Percentiles rank a stretch among this genome's conserved stretches.
Evolutionary conservation across 495 filamentous ascomycete genomes (phyloP).

Genomic region (Bacidia rubella): DNA sequence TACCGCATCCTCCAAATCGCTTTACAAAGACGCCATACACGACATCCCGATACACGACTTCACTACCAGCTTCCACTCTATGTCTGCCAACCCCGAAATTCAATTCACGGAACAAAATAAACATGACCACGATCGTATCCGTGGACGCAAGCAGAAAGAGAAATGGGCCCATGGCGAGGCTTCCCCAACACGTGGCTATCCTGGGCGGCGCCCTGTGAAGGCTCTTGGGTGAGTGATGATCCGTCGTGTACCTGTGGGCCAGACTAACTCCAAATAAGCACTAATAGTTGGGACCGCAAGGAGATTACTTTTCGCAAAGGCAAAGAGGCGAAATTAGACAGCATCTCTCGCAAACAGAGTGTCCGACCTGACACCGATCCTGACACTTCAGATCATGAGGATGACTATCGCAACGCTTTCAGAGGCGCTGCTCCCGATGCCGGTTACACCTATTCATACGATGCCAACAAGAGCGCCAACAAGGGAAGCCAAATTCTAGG

Average conservation of each 20-base stretch:
- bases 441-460: slow-evolving; percentile 34
- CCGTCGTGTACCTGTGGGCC: not conserved
- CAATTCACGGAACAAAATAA: slow-evolving; percentile 22
- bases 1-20: too few relatives aligned
- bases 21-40: too few relatives aligned
- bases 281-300: slow-evolving; percentile 10
- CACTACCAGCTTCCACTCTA: not conserved
- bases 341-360: slow-evolving; percentile 25
- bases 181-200: slow-evolving; percentile 7
- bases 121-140: slow-evolving; percentile 37
- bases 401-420: slow-evolving; percentile 30
- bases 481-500: slow-evolving; percentile 42
- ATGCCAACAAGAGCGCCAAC: slow-evolving; percentile 29
- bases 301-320: slow-evolving; percentile 23
- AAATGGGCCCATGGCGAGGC: slow-evolving; percentile 39
- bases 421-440: slow-evolving; percentile 29
- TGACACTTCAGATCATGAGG: slow-evolving; percentile 26
- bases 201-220: slow-evolving; percentile 23
- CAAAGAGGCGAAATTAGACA: slow-evolving; percentile 19
- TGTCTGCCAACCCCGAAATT: slow-evolving; percentile 5
- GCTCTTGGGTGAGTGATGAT: not conserved
- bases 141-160: slow-evolving; percentile 37
- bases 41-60: not conserved
- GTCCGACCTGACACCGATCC: slow-evolving; percentile 19
- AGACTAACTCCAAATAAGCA: not conserved